phyloP scores from a whole-genome alignment of 1,284 basidiomycete species.

The Phaffia rhodozyma region DNA sequence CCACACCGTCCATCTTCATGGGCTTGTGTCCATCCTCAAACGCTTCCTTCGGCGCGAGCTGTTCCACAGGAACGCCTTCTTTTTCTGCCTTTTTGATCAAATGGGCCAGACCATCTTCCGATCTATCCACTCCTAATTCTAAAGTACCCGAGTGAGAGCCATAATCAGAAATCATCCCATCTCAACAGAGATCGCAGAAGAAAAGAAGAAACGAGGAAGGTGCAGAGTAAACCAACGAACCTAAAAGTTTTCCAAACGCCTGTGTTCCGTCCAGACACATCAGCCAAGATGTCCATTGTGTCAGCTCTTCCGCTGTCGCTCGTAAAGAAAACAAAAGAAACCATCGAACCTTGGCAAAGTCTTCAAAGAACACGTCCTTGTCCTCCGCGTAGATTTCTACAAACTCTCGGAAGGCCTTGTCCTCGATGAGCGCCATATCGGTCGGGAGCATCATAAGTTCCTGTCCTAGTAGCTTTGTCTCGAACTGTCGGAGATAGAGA shows the following conservation, averaged over 20 bases:
- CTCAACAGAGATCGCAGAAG: too few relatives aligned
- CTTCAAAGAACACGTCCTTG: constrained; percentile 42
- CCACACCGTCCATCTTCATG: too few relatives aligned
- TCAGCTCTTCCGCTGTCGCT: too few relatives aligned
- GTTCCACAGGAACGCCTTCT: constrained; percentile 31
- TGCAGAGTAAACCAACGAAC: constrained; percentile 16
- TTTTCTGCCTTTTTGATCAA: constrained; percentile 31
- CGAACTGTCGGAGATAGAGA: constrained; percentile 21
- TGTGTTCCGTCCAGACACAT: constrained; percentile 13
- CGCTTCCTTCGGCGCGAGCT: constrained; percentile 15
- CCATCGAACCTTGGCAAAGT: constrained; percentile 39
- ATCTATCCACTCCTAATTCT: constrained; percentile 38
- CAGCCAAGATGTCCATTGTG: not conserved
- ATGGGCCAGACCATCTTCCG: constrained; percentile 32
- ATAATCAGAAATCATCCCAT: not conserved
- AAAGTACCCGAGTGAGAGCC: constrained; percentile 1
- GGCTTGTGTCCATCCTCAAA: constrained; percentile 1
- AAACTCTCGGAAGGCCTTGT: constrained; percentile 34
- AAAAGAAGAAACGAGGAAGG: not conserved
- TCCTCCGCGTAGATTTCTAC: constrained; percentile 42
- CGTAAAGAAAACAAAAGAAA: constrained; percentile 24
- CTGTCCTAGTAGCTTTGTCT: constrained; percentile 40
- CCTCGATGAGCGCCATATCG: constrained; percentile 37
- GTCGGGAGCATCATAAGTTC: constrained; percentile 26
- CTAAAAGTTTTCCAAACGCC: constrained; percentile 36